Conservation (phyloP, 164 flowering plant species). For the Umbilicus rupestris region DNA sequence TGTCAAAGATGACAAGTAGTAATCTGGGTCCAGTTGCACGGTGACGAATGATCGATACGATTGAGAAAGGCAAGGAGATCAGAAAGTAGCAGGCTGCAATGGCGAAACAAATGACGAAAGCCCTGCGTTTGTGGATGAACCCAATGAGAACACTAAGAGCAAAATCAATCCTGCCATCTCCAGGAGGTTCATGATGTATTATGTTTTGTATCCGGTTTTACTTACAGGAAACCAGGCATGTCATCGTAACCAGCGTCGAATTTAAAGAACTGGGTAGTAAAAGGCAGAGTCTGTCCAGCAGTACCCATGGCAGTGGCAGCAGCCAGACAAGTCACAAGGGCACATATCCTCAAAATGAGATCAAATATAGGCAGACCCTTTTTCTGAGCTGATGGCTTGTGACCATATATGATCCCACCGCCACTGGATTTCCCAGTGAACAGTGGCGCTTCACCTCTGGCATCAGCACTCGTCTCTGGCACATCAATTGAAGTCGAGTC, state of each 20-base stretch:
- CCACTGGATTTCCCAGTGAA: constrained; percentile 6
- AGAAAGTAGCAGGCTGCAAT: constrained; percentile 51
- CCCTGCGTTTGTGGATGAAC: constrained; percentile 38
- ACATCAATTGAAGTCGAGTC: constrained; percentile 5
- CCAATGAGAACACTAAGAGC: neutral
- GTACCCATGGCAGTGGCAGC: constrained; percentile 9
- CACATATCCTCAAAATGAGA: constrained; percentile 6
- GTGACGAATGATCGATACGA: constrained; percentile 55
- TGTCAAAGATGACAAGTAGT: constrained; percentile 49
- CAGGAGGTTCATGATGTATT: too few species aligned
- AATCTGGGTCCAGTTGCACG: constrained; percentile 36
- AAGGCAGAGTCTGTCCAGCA: constrained; percentile 7
- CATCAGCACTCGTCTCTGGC: constrained; percentile 1
- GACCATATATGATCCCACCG: neutral
- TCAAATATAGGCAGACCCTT: constrained; percentile 7
- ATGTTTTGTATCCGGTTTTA: too few species aligned
- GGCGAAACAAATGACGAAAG: constrained; percentile 60
- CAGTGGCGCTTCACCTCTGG: neutral
- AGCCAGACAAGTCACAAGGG: constrained; percentile 2
- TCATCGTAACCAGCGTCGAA: constrained; percentile 8
- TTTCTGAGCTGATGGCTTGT: constrained; percentile 1
- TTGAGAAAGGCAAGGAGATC: constrained; percentile 70
- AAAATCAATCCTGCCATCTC: too few species aligned
- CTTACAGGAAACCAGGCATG: neutral
- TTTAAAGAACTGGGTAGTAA: constrained; percentile 3